A percentile compares a stretch with the other conserved stretches of the same genome.
These are phyloP conservation scores for Colletotrichum simmondsii DNA, from an alignment of 2,329 filamentous ascomycete genomes.

Conservation along the genomic window DNA sequence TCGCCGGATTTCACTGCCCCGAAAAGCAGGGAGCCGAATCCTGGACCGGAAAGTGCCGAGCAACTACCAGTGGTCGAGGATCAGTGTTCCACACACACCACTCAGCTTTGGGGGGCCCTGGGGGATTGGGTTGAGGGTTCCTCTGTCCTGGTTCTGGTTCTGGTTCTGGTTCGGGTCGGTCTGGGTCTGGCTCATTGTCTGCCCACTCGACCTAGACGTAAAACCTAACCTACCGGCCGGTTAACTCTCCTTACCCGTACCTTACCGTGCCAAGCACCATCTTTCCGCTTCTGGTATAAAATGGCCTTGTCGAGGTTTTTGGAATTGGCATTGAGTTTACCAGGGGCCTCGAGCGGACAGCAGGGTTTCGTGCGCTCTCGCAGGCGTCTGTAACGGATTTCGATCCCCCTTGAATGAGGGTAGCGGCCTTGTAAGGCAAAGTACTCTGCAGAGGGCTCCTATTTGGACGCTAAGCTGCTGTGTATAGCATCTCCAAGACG, in stretches of 20 bases:
- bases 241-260: background rate
- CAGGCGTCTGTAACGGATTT: background rate
- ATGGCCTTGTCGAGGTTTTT: background rate
- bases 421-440: conserved; percentile 2
- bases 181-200: background rate
- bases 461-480: background rate
- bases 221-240: background rate
- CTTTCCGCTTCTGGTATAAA: background rate
- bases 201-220: background rate
- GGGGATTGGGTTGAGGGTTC: background rate
- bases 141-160: background rate
- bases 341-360: background rate
- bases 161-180: background rate
- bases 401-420: background rate
- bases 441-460: background rate
- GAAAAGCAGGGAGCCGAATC: conserved; percentile 12
- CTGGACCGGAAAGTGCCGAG: conserved; percentile 31
- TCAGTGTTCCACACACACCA: conserved; percentile 3
- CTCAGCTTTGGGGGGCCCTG: background rate
- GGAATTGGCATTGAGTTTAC: background rate
- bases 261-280: background rate
- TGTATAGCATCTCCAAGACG: background rate
- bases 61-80: conserved; percentile 21
- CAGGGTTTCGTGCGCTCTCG: background rate
- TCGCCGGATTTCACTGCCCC: conserved; percentile 12